These are phyloP conservation scores for Aspergillus arachidicola DNA, from an alignment of 2,329 filamentous ascomycete species.

Conservation along the genomic window DNA sequence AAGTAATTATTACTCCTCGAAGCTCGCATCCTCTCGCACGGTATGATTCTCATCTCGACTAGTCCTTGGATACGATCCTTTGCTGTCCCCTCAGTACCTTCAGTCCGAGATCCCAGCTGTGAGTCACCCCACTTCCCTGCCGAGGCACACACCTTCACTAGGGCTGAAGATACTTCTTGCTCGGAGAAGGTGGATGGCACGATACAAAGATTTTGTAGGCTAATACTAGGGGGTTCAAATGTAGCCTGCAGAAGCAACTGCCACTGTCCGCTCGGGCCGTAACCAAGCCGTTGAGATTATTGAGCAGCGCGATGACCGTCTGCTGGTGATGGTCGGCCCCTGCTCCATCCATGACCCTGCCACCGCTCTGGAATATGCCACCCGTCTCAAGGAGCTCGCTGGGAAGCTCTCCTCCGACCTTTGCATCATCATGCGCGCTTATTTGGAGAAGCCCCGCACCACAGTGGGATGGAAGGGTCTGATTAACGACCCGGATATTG, in stretches of 20 bases:
- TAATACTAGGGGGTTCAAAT: neutral
- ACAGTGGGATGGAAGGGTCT: conserved; percentile 99
- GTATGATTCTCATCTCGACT: conserved; percentile 9
- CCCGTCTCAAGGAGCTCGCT: conserved; percentile 73
- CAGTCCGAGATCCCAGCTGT: conserved; percentile 77
- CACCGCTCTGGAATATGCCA: conserved; percentile 84
- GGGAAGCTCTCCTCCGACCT: conserved; percentile 81
- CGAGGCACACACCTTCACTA: neutral
- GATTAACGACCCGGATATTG: conserved; percentile 98
- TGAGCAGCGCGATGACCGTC: conserved; percentile 74
- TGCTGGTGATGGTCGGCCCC: conserved; percentile 91
- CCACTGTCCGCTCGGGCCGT: conserved; percentile 47
- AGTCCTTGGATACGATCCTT: conserved; percentile 93
- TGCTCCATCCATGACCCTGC: conserved; percentile 97
- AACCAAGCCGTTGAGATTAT: conserved; percentile 71
- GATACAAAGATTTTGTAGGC: neutral
- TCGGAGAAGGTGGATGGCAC: neutral
- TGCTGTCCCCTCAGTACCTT: conserved; percentile 86
- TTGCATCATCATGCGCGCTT: conserved; percentile 94
- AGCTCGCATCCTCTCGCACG: neutral
- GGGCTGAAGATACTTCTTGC: neutral
- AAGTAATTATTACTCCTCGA: conserved; percentile 20
- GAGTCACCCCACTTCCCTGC: conserved; percentile 50
- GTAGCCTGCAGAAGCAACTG: conserved; percentile 43
- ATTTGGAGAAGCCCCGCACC: conserved; percentile 97